These are phyloP conservation scores for Aspergillus steynii DNA, from an alignment of 495 filamentous ascomycete species.

Conservation along the genomic window DNA sequence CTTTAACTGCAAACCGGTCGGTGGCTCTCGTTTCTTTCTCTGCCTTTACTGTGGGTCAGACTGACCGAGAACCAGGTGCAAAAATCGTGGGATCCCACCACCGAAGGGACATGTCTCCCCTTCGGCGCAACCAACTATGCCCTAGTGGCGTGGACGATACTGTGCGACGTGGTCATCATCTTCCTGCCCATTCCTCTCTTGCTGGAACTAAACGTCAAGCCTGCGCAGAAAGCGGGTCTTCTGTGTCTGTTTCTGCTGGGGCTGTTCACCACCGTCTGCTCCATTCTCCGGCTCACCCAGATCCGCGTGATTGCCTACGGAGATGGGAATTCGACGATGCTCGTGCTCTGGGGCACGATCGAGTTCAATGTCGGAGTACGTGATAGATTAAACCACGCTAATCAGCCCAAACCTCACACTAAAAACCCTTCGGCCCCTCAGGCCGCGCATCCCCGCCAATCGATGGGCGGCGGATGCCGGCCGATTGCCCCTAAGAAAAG, in stretches of 20 bases:
- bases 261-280: conserved; percentile 59
- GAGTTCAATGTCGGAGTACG: conserved; percentile 58
- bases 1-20: conserved; percentile 54
- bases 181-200: conserved; percentile 56
- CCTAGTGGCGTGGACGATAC: conserved; percentile 52
- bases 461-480: neutral
- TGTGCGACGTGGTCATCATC: conserved; percentile 54
- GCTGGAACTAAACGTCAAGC: conserved; percentile 49
- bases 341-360: conserved; percentile 59
- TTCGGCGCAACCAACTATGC: conserved; percentile 53
- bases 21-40: conserved; percentile 1
- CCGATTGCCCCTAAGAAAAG: neutral
- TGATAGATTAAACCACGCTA: neutral
- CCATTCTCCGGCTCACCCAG: conserved; percentile 54
- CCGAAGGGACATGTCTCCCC: conserved; percentile 48
- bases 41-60: neutral
- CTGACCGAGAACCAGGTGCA: conserved; percentile 30
- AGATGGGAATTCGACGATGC: conserved; percentile 58
- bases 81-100: conserved; percentile 46
- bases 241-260: conserved; percentile 57
- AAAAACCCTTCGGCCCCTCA: neutral
- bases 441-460: neutral
- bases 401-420: no score
- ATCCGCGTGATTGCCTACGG: conserved; percentile 52
- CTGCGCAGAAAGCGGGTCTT: conserved; percentile 52